phyloP scores from a whole-genome alignment of 2,329 filamentous ascomycete genomes.

The Aspergillus uvarum region DNA sequence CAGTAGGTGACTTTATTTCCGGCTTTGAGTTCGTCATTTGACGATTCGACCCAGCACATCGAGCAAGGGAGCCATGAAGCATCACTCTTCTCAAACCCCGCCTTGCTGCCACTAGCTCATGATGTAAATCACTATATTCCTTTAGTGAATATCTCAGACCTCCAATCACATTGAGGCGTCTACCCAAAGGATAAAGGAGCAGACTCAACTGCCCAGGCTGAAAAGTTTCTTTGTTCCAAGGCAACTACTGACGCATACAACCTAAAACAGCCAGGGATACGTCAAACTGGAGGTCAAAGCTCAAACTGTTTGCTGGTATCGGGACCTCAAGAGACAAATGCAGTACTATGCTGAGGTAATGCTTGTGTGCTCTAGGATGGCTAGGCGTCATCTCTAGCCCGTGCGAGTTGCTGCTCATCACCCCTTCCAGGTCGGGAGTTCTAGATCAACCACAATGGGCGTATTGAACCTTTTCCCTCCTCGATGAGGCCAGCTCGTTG shows the following conservation, averaged over 20 bases:
- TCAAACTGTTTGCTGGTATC: conserved; percentile 13
- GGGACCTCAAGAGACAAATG: neutral
- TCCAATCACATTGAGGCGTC: neutral
- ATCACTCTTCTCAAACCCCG: neutral
- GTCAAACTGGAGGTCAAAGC: conserved; percentile 16
- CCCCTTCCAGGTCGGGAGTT: conserved; percentile 51
- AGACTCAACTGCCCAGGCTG: neutral
- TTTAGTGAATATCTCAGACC: neutral
- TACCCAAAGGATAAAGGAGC: conserved; percentile 2
- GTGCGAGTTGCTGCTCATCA: neutral
- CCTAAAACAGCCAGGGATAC: conserved; percentile 9
- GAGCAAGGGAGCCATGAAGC: conserved; percentile 7
- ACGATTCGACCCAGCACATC: conserved; percentile 11
- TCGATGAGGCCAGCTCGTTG: conserved; percentile 62
- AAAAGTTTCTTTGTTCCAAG: conserved; percentile 9
- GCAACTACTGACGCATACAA: conserved; percentile 12
- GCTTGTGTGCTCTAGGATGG: neutral
- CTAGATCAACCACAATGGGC: conserved; percentile 79
- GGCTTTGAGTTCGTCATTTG: conserved; percentile 5
- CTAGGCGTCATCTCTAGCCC: neutral
- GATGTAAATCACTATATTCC: neutral
- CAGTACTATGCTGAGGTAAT: neutral
- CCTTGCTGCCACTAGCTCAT: conserved; percentile 4
- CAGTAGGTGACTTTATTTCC: conserved; percentile 1
- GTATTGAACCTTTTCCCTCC: conserved; percentile 68